Evolutionary conservation across 2,329 filamentous ascomycete species (phyloP).

Genomic region (Neoarthrinium moseri): DNA sequence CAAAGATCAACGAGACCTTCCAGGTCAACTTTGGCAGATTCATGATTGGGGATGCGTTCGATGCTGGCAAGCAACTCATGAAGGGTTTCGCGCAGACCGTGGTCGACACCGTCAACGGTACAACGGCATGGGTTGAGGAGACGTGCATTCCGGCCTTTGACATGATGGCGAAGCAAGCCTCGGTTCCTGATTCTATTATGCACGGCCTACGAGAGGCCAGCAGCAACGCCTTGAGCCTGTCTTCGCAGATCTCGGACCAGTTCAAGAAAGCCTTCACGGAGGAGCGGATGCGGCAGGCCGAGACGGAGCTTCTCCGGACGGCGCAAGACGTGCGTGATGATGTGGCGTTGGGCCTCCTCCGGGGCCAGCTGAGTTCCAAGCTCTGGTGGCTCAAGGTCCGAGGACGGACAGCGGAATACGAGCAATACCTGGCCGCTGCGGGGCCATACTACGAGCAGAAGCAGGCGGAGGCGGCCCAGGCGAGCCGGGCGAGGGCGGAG

Average conservation of each 20-base stretch:
- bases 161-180: conserved; percentile 28
- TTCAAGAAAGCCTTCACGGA: conserved; percentile 21
- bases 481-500: conserved; percentile 25
- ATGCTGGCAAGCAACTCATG: conserved; percentile 39
- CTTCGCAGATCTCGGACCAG: conserved; percentile 18
- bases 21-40: conserved; percentile 58
- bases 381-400: conserved; percentile 56
- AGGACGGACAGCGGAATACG: conserved; percentile 45
- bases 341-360: conserved; percentile 44
- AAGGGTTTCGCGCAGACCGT: conserved; percentile 39
- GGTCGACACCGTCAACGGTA: conserved; percentile 36
- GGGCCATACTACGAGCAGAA: conserved; percentile 38
- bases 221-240: conserved; percentile 19
- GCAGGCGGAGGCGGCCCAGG: conserved; percentile 27
- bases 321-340: conserved; percentile 36
- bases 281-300: conserved; percentile 26
- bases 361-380: conserved; percentile 55
- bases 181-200: conserved; percentile 27
- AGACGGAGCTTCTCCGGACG: conserved; percentile 30
- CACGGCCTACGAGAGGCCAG: conserved; percentile 23
- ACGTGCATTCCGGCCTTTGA: conserved; percentile 29
- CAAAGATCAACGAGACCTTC: conserved; percentile 61
- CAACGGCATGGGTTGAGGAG: conserved; percentile 31
- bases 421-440: conserved; percentile 47
- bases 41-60: conserved; percentile 41